Evolutionary conservation across 306 rosid species (phyloP).

Genomic region (Senna tora): DNA sequence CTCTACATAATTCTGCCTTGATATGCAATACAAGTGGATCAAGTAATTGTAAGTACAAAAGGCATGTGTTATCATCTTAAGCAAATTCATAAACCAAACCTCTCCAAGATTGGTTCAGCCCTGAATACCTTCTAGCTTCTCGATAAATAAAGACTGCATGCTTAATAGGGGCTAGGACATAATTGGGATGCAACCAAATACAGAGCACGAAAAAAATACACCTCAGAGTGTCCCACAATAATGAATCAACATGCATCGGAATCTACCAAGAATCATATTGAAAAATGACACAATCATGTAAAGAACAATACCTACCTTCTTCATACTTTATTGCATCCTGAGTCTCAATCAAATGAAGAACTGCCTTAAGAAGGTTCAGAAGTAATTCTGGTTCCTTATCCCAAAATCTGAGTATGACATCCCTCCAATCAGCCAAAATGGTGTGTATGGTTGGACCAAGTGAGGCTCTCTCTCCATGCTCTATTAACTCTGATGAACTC

Average conservation of each 20-base stretch:
- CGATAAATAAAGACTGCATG: background rate
- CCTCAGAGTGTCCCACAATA: conserved; percentile 21
- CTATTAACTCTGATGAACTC: conserved; percentile 50
- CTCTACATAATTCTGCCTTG: background rate
- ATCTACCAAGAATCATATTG: background rate
- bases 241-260: background rate
- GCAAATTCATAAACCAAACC: background rate
- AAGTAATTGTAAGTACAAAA: conserved; percentile 27
- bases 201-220: conserved; percentile 6
- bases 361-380: conserved; percentile 68
- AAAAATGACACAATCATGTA: conserved; percentile 18
- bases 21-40: background rate
- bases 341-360: conserved; percentile 68
- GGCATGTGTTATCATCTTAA: no score
- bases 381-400: conserved; percentile 81
- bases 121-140: background rate
- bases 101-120: background rate
- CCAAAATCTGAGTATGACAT: conserved; percentile 53
- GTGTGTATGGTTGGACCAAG: conserved; percentile 32
- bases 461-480: conserved; percentile 44
- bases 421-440: conserved; percentile 68
- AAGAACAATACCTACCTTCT: conserved; percentile 48
- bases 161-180: background rate
- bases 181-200: background rate
- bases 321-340: conserved; percentile 48